Base-by-base conservation (phyloP, 148 eudicot genomes). In the Diospyros lotus region DNA sequence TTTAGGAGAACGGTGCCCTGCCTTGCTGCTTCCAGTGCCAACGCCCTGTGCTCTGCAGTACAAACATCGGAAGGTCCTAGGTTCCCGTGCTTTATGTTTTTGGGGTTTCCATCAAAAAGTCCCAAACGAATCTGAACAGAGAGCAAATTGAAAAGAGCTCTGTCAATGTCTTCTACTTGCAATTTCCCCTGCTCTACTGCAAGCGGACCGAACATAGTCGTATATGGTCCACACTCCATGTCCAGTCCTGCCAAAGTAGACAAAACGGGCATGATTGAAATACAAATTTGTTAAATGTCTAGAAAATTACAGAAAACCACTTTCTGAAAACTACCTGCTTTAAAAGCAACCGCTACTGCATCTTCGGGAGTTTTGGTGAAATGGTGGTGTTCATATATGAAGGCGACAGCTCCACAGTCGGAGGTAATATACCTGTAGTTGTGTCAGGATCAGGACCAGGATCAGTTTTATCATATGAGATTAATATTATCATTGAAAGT, bases 361-460 rank as follows among this genome's bases (percentile, higher is more conserved):
- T 92, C 97, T 80, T 87, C 92, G 4, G 83, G 73, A 48, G 86
- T 76, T 55, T 70, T 77, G 5, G 86, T 85, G 77, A 82, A 92
- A 40, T 78, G 51, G 18, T 92, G 97, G 78, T 88, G 76, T 73
- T 92, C 97, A 69, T 78, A 89, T 65, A 92, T 88, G 13, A 90
- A 85, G 11, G 97, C 94, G 75, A 92, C 91, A 69, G 97, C 97
- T 82, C 90, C 94, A 79, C 97, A 92, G 58, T 92, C 97, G 38
- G 97, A 90, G 66, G 92, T 74, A 55, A 92, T 76, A 75, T 92
- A 92, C 74, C 97, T 92, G 82, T 66, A 76, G 39, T 77, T 63
- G 74, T 61, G 55, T 66, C 12, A 73, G 64, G 74, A 11, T 9
- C 10, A 6, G 64, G 74, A 11, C 1, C 10, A 6, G 12, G 12